These are phyloP conservation scores for Trifolium repens DNA, from an alignment of 306 rosid genomes.

Conservation along the genomic window DNA sequence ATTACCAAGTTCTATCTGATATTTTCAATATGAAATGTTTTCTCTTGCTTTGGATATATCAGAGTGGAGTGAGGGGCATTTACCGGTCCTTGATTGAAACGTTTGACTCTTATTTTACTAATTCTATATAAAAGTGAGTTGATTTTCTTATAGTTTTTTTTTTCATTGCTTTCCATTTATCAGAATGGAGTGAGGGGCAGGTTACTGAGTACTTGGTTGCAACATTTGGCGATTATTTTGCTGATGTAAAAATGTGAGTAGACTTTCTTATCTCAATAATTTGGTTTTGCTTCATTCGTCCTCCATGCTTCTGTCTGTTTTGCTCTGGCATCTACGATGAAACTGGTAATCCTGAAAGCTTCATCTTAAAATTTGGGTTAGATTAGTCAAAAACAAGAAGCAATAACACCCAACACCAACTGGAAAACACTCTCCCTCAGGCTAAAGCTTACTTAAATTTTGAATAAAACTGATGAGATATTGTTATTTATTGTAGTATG, in stretches of 20 bases:
- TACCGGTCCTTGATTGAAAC: conserved; percentile 85
- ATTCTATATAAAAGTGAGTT: conserved; percentile 75
- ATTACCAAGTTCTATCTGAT: conserved; percentile 33
- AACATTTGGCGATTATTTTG: conserved; percentile 91
- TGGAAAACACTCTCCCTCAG: not conserved
- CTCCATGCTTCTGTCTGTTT: conserved; percentile 3
- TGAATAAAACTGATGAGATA: too few species aligned
- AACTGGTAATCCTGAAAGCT: conserved; percentile 11
- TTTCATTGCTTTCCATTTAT: conserved; percentile 35
- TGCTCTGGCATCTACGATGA: conserved; percentile 18
- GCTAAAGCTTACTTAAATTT: not conserved
- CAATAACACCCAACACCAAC: not conserved
- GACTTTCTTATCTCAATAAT: conserved; percentile 28
- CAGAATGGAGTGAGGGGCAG: conserved; percentile 96
- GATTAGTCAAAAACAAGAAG: not conserved
- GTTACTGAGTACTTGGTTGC: conserved; percentile 94
- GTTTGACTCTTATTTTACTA: conserved; percentile 83
- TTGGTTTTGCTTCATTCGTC: conserved; percentile 21
- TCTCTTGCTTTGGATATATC: conserved; percentile 44
- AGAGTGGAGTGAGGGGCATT: conserved; percentile 92
- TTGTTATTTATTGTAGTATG: too few species aligned
- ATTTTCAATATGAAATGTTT: conserved; percentile 13
- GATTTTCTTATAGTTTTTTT: conserved; percentile 32
- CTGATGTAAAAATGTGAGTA: conserved; percentile 93
- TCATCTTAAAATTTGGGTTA: conserved; percentile 20